A percentile compares a stretch with the other conserved stretches of the same genome.
phyloP scores from a whole-genome alignment of 257 asterid species.

The Solanum rostratum region DNA sequence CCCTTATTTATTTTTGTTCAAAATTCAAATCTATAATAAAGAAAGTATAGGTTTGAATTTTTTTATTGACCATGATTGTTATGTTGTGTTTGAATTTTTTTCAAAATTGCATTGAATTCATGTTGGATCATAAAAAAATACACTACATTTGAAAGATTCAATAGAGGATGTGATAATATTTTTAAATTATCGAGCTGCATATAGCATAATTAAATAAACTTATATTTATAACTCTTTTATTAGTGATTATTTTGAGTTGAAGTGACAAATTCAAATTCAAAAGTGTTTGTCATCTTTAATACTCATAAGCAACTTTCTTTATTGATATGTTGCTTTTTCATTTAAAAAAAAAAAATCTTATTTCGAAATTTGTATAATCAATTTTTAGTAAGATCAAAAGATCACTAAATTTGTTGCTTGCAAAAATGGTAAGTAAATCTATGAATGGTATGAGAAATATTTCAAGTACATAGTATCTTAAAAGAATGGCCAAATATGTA shows the following conservation, averaged over 20 bases:
- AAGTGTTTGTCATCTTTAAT: neutral
- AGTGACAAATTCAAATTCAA: neutral
- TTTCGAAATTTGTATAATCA: neutral
- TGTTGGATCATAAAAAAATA: neutral
- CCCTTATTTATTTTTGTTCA: neutral
- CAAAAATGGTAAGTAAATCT: neutral
- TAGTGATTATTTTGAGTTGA: neutral
- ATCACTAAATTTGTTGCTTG: neutral
- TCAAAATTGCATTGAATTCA: neutral
- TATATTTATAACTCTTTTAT: neutral
- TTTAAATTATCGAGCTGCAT: fast-evolving
- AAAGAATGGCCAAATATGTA: neutral
- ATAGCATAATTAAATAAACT: neutral
- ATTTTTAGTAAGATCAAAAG: neutral
- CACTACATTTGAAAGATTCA: neutral
- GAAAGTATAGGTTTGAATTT: neutral
- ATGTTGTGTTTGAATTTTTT: neutral
- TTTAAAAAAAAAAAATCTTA: neutral
- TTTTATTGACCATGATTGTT: neutral
- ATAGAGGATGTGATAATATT: fast-evolving
- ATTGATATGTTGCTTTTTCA: neutral
- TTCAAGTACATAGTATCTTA: neutral
- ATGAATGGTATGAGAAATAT: neutral
- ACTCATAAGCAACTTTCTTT: neutral
- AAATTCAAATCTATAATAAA: neutral